These are phyloP conservation scores for Closterium sp. DNA, from an alignment of 139 green algal genomes.

Conservation along the genomic window DNA sequence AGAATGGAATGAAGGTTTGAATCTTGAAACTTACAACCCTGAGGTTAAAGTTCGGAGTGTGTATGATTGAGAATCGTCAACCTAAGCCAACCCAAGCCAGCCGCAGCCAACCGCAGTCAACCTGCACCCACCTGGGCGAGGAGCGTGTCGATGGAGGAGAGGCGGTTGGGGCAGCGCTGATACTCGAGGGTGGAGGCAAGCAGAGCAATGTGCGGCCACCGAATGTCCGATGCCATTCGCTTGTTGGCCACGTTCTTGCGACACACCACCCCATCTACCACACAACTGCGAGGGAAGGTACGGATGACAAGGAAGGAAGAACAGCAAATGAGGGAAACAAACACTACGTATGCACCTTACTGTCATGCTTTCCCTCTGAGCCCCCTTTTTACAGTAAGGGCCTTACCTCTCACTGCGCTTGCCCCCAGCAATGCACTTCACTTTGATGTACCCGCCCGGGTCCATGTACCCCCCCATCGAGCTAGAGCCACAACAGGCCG, in stretches of 20 bases:
- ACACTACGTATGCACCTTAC: no score
- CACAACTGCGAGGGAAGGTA: conserved; percentile 20
- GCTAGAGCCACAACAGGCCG: no score
- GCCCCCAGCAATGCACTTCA: conserved; percentile 44
- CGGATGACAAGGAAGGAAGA: not conserved
- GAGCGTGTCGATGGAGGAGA: conserved; percentile 57
- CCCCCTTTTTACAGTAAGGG: no score
- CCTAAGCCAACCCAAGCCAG: no score
- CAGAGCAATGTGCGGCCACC: conserved; percentile 45
- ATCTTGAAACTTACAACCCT: no score
- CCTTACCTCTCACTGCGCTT: conserved; percentile 38
- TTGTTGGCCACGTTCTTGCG: conserved; percentile 60
- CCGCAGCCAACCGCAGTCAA: no score
- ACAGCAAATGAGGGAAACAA: not conserved
- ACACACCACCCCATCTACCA: conserved; percentile 52
- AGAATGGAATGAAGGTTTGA: no score
- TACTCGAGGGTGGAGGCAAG: conserved; percentile 58
- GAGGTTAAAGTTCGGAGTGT: no score
- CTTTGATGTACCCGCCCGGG: conserved; percentile 45
- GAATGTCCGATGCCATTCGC: conserved; percentile 36
- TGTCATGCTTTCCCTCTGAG: no score
- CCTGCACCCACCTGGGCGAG: conserved; percentile 21
- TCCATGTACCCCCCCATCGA: conserved; percentile 38
- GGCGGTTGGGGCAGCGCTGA: conserved; percentile 49
- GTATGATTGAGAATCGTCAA: no score